phyloP scores from a whole-genome alignment of 1,284 basidiomycete genomes.

The Ustilago nuda region DNA sequence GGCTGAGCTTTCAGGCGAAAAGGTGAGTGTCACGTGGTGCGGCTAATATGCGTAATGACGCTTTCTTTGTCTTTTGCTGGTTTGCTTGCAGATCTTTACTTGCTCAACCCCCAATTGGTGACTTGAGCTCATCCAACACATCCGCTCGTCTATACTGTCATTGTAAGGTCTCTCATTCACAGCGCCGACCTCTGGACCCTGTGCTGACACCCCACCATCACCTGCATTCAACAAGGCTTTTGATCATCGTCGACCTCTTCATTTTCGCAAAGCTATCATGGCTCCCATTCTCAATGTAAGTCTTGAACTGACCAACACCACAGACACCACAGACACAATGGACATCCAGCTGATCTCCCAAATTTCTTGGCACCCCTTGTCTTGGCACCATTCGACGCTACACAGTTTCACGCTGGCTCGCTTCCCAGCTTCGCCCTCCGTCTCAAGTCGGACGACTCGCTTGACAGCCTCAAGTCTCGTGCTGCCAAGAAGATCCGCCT shows the following conservation, averaged over 20 bases:
- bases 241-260: slow-evolving; percentile 1
- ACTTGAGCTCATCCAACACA: slow-evolving; percentile 27
- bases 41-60: slow-evolving; percentile 39
- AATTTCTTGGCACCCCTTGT: not conserved
- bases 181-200: not conserved
- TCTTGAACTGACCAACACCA: not conserved
- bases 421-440: slow-evolving; percentile 66
- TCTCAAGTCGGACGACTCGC: slow-evolving; percentile 60
- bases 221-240: not conserved
- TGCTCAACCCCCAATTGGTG: not conserved
- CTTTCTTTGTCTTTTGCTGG: slow-evolving; percentile 4
- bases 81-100: slow-evolving; percentile 27
- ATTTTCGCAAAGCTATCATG: slow-evolving; percentile 31
- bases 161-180: not conserved
- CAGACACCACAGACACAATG: too few relatives aligned
- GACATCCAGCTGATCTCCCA: slow-evolving; percentile 10
- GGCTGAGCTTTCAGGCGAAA: not conserved
- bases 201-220: slow-evolving; percentile 7
- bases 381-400: not conserved
- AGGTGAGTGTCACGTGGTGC: slow-evolving; percentile 6
- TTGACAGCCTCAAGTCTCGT: slow-evolving; percentile 58
- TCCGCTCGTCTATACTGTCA: slow-evolving; percentile 8
- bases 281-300: slow-evolving; percentile 65
- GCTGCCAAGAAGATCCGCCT: slow-evolving; percentile 64
- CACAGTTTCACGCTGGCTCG: slow-evolving; percentile 64